Percentiles rank a stretch among this genome's conserved stretches.
phyloP scores from a whole-genome alignment of 2,329 filamentous ascomycete genomes.

The Ilyonectria robusta region DNA sequence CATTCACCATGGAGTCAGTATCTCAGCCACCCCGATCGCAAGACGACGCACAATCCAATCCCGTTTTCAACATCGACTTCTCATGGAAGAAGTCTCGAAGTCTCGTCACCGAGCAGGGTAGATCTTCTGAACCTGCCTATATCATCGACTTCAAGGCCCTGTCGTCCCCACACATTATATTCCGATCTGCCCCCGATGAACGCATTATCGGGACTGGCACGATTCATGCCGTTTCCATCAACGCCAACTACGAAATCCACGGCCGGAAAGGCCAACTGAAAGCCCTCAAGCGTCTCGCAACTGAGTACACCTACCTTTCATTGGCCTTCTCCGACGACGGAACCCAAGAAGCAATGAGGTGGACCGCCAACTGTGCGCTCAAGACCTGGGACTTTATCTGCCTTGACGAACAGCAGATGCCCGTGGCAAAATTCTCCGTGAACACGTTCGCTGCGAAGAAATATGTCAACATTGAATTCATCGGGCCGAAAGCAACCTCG shows the following conservation, averaged over 20 bases:
- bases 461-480: constrained; percentile 37
- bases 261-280: constrained; percentile 41
- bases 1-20: too few species aligned
- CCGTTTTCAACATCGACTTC: constrained; percentile 34
- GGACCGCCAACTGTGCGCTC: constrained; percentile 34
- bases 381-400: constrained; percentile 45
- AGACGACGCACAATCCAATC: neutral
- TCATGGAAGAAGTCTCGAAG: constrained; percentile 38
- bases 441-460: constrained; percentile 33
- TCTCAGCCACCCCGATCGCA: too few species aligned
- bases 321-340: constrained; percentile 34
- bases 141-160: constrained; percentile 33
- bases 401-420: constrained; percentile 35
- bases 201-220: constrained; percentile 32
- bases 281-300: constrained; percentile 36
- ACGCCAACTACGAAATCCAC: constrained; percentile 40
- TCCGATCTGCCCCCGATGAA: constrained; percentile 22
- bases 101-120: constrained; percentile 25
- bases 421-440: constrained; percentile 41
- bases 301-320: constrained; percentile 42
- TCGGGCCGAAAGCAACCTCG: constrained; percentile 35
- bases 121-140: constrained; percentile 31
- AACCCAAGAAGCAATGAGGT: constrained; percentile 36
- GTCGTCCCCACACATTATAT: constrained; percentile 28
- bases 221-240: constrained; percentile 38